A percentile compares a stretch with the other conserved stretches of the same genome.
Evolutionary conservation across 805 yeast species (phyloP).

Genomic region (Suhomyces tanzawaensis): DNA sequence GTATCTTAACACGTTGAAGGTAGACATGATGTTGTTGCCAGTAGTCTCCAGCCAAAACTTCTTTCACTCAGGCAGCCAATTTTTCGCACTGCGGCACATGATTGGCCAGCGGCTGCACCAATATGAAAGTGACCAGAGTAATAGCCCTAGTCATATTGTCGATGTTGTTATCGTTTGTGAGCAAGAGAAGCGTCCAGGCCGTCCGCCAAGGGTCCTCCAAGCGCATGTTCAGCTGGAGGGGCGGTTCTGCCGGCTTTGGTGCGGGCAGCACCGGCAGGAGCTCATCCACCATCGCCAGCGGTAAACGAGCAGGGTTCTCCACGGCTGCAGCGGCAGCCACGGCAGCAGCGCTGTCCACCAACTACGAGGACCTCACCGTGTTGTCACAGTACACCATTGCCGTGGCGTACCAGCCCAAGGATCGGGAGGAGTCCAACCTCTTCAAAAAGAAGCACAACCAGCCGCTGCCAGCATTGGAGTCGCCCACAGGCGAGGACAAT

Average conservation of each 20-base stretch:
- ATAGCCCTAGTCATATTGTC: slow-evolving; percentile 14
- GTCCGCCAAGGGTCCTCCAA: not conserved
- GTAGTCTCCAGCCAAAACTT: slow-evolving; percentile 7
- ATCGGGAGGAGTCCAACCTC: slow-evolving; percentile 51
- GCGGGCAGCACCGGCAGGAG: slow-evolving; percentile 8
- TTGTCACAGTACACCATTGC: slow-evolving; percentile 51
- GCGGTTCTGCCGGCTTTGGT: not conserved
- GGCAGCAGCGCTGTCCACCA: slow-evolving; percentile 18
- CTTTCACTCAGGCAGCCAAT: not conserved
- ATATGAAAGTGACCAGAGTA: slow-evolving; percentile 1
- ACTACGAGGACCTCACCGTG: slow-evolving; percentile 20
- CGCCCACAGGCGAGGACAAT: slow-evolving; percentile 77
- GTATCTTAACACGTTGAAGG: slow-evolving; percentile 82
- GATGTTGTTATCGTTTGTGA: slow-evolving; percentile 19
- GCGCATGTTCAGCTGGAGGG: slow-evolving; percentile 5
- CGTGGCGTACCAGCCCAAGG: slow-evolving; percentile 74
- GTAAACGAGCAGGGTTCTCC: slow-evolving; percentile 11
- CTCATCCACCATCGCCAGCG: slow-evolving; percentile 12
- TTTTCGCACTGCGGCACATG: slow-evolving; percentile 3
- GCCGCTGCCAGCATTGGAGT: slow-evolving; percentile 40
- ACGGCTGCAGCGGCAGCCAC: slow-evolving; percentile 16
- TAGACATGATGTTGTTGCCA: slow-evolving; percentile 24
- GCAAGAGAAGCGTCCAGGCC: slow-evolving; percentile 12
- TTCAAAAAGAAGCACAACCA: slow-evolving; percentile 29
- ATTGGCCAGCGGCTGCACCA: slow-evolving; percentile 1